phyloP scores from a whole-genome alignment of 345 rosid species.

The Eucalyptus marginata region DNA sequence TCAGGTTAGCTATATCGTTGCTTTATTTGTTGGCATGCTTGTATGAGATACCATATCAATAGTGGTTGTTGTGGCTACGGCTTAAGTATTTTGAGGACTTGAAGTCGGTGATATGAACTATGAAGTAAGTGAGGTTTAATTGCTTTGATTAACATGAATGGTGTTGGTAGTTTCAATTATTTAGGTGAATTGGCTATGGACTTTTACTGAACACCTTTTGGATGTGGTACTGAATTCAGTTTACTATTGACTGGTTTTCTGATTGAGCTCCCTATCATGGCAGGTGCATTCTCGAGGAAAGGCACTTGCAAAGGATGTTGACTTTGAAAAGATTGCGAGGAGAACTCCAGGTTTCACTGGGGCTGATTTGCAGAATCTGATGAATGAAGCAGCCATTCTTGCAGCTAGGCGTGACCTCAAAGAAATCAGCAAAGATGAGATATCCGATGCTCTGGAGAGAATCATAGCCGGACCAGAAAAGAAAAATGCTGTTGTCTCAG shows the following conservation, averaged over 20 bases:
- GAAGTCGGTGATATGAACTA: neutral
- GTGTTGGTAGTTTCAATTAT: neutral
- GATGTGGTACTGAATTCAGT: neutral
- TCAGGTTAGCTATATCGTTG: neutral
- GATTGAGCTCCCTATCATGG: neutral
- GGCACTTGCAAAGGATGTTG: conserved; percentile 94
- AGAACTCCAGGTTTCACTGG: conserved; percentile 97
- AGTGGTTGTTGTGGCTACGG: neutral
- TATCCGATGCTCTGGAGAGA: conserved; percentile 94
- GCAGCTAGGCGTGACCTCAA: conserved; percentile 97
- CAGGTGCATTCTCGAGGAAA: conserved; percentile 98
- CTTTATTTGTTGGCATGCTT: neutral
- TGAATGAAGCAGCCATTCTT: conserved; percentile 97
- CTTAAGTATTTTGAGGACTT: neutral
- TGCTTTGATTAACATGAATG: neutral
- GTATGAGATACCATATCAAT: neutral
- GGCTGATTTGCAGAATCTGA: conserved; percentile 90
- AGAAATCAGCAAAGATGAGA: conserved; percentile 97
- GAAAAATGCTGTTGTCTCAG: conserved; percentile 95
- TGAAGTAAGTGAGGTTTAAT: neutral
- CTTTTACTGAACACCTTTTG: neutral
- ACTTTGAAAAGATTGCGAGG: conserved; percentile 88
- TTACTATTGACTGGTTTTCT: neutral
- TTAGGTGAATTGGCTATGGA: neutral
- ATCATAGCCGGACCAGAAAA: conserved; percentile 99